A percentile compares a stretch with the other conserved stretches of the same genome.
These are phyloP conservation scores for Arthrobotrys iridis DNA, from an alignment of 2,329 filamentous ascomycete species.

Conservation along the genomic window DNA sequence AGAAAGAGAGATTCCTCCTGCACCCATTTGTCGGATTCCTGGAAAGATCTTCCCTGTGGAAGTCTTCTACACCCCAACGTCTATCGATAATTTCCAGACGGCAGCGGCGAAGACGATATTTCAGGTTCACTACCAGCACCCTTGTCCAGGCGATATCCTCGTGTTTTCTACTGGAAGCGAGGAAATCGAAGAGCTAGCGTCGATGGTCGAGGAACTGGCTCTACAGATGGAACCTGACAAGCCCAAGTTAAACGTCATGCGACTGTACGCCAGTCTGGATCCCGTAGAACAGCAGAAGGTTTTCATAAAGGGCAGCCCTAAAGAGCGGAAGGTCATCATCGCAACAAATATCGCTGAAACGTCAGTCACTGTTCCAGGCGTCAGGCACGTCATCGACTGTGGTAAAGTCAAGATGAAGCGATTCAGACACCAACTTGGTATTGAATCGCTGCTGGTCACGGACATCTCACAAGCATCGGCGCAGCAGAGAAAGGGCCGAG, in stretches of 20 bases:
- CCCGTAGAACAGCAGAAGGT: conserved; percentile 86
- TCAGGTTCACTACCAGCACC: conserved; percentile 85
- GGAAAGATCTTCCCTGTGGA: conserved; percentile 89
- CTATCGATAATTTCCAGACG: conserved; percentile 83
- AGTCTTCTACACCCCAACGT: conserved; percentile 75
- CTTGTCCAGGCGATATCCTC: conserved; percentile 91
- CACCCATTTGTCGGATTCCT: conserved; percentile 73
- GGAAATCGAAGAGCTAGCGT: conserved; percentile 83
- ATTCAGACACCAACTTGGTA: conserved; percentile 81
- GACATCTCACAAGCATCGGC: conserved; percentile 89
- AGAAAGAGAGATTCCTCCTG: conserved; percentile 12
- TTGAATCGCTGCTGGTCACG: conserved; percentile 83
- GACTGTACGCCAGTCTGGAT: conserved; percentile 88
- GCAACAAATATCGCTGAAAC: conserved; percentile 99
- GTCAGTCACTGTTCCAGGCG: conserved; percentile 92
- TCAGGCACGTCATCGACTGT: conserved; percentile 89
- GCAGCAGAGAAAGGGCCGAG: conserved; percentile 88
- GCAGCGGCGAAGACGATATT: conserved; percentile 82
- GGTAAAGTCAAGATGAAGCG: conserved; percentile 96
- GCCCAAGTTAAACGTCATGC: conserved; percentile 71
- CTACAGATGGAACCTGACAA: conserved; percentile 69
- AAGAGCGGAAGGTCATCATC: conserved; percentile 84
- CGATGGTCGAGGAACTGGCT: conserved; percentile 82
- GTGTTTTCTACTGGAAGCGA: conserved; percentile 94
- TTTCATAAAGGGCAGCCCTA: conserved; percentile 77